phyloP scores from a whole-genome alignment of 23 red algal genomes.

The Rhodosorus marinus region DNA sequence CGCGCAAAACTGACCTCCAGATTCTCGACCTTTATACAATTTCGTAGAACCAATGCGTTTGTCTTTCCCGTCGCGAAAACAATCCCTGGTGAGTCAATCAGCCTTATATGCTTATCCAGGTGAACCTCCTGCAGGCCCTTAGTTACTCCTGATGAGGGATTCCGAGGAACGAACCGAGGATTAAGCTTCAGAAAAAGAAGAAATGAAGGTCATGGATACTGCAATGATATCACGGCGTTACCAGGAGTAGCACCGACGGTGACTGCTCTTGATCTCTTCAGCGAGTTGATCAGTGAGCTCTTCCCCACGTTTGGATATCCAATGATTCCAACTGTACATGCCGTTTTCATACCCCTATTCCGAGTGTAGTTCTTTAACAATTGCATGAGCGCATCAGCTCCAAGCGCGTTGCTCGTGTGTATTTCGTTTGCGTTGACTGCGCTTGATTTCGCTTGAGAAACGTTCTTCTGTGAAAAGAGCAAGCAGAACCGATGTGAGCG shows the following conservation, averaged over 20 bases:
- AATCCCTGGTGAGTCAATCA: constrained; percentile 90
- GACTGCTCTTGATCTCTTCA: constrained; percentile 49
- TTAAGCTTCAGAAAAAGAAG: not conserved
- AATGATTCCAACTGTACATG: constrained; percentile 68
- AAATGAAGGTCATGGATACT: not conserved
- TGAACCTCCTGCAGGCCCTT: constrained; percentile 74
- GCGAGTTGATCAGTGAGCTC: constrained; percentile 70
- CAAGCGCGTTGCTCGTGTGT: constrained; percentile 23
- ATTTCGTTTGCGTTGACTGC: too few species aligned
- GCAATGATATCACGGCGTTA: too few species aligned
- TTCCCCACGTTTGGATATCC: constrained; percentile 98
- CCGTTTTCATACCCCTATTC: constrained; percentile 12
- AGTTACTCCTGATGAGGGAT: too few species aligned
- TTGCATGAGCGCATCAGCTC: constrained; percentile 19
- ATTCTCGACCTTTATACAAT: constrained; percentile 42
- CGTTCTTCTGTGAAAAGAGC: too few species aligned
- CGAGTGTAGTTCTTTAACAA: constrained; percentile 65
- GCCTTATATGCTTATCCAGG: constrained; percentile 64
- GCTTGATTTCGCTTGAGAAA: too few species aligned
- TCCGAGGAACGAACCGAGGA: not conserved
- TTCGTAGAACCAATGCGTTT: constrained; percentile 60
- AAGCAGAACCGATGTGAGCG: too few species aligned
- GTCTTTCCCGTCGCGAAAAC: constrained; percentile 17
- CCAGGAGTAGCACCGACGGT: constrained; percentile 48
- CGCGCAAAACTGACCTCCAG: too few species aligned